Evolutionary conservation across 2,329 filamentous ascomycete species (phyloP), one percentile per base, ranked within the genome.

Genomic region (Furcasterigmium furcatum): DNA sequence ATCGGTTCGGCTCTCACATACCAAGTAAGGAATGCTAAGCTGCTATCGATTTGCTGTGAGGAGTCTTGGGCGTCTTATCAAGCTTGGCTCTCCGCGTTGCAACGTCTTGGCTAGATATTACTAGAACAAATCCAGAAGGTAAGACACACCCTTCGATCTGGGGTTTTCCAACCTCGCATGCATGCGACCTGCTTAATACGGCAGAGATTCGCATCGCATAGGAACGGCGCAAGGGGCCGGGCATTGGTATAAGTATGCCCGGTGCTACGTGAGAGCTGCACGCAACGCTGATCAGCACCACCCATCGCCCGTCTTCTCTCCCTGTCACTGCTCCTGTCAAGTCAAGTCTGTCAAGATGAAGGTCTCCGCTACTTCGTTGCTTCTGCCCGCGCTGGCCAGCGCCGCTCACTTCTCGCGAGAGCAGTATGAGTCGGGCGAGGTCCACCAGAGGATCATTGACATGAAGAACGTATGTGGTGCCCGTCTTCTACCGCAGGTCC

Each of bases 361-460:
- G 43, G 20, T 41, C 24, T 29, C 45, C 19, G 36, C 30, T 24
- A 10, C 34, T 18, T 21, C 43, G 13, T 21, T 50, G 38, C 45
- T 47, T 18, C 48, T 50, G 42, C 34, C 46, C 25, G 42, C 46
- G 32, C 22, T 50, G 48, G 48, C 48, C 4, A 42, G 22, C 9
- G 48, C 48, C 19, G 48, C 48, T 14, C 35, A 47, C 25, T 50
- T 45, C 48, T 25, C 42, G 18, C 32, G 29, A 30, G 49, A 46
- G 41, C 21, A 40, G 41, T 51, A 51, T 32, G 49, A 51, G 18
- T 48, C 49, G 4, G 49, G 49, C 29, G 49, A 42, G 25, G 44
- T 51, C 24, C 49, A 51, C 44, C 49, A 51, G 44, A 46, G 24
- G 41, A 45, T 51, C 44, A 43, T 51, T 20, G 46, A 48, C 32